Conservation (phyloP, 192 early-diverging fungal species). For the Gamsiella multidivaricata region DNA sequence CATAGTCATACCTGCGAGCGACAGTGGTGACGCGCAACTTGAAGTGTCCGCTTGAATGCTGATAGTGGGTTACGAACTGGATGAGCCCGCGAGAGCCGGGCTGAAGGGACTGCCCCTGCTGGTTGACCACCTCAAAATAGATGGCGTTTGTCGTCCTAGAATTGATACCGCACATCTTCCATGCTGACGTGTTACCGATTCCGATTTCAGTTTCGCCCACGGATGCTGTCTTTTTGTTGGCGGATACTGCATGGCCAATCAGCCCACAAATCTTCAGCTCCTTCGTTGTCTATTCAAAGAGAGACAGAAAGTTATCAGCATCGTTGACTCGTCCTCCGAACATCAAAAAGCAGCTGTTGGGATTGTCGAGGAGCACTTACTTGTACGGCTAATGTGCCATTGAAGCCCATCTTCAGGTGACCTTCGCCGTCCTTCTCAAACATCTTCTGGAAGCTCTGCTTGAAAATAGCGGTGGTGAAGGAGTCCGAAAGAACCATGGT, state of each 20-base stretch:
- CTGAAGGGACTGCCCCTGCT: constrained; percentile 82
- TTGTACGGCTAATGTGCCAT: constrained; percentile 96
- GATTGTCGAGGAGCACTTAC: constrained; percentile 48
- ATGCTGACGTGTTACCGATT: constrained; percentile 93
- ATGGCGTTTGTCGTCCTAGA: constrained; percentile 87
- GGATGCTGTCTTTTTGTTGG: constrained; percentile 87
- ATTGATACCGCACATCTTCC: constrained; percentile 93
- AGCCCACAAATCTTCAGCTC: constrained; percentile 96
- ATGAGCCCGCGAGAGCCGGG: constrained; percentile 89
- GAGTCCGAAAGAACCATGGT: constrained; percentile 95
- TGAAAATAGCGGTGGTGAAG: constrained; percentile 96
- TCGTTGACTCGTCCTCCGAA: neutral
- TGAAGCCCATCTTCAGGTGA: constrained; percentile 95
- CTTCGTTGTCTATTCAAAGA: constrained; percentile 79
- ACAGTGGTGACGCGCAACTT: constrained; percentile 95
- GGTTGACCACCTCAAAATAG: constrained; percentile 97
- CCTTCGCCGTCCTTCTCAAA: constrained; percentile 93
- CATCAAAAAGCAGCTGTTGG: no score
- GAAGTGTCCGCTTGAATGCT: constrained; percentile 91
- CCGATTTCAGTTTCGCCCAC: constrained; percentile 99
- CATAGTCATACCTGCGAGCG: constrained; percentile 75
- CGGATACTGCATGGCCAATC: constrained; percentile 95
- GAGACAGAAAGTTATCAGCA: neutral
- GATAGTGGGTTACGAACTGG: constrained; percentile 96
- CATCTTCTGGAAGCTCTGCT: constrained; percentile 95